Evolutionary conservation across 345 rosid species (phyloP).

Genomic region (Acer saccharum): DNA sequence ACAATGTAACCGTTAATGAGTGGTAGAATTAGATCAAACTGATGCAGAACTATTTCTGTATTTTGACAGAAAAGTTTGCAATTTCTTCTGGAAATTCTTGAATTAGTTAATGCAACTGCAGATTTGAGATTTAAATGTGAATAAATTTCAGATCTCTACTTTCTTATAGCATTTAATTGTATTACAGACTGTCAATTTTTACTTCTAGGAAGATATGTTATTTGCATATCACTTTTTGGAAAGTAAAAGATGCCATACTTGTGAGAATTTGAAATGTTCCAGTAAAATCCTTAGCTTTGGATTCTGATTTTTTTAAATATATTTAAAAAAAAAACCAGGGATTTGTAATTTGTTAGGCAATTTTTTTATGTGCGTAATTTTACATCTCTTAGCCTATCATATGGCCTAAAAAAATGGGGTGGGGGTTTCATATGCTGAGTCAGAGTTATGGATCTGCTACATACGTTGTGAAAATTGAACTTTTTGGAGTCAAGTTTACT

Average conservation of each 20-base stretch:
- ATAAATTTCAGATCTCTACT: not conserved
- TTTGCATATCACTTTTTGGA: not conserved
- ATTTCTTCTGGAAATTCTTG: not conserved
- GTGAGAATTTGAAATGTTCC: not conserved
- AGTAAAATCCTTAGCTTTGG: not conserved
- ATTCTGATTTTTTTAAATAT: not conserved
- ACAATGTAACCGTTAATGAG: not conserved
- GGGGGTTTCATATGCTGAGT: not conserved
- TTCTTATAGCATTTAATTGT: not conserved
- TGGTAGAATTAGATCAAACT: constrained; percentile 4
- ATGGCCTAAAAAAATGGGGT: not conserved
- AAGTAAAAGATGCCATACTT: not conserved
- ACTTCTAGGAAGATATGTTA: not conserved
- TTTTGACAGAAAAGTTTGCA: constrained; percentile 7
- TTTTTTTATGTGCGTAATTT: not conserved
- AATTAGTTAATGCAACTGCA: not conserved
- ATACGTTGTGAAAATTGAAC: not conserved
- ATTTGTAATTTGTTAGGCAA: not conserved
- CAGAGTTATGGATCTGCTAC: not conserved
- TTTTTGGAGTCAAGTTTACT: not conserved
- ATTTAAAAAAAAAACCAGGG: not conserved
- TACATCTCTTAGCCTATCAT: too few species aligned
- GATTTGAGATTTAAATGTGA: not conserved
- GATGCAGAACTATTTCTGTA: not conserved
- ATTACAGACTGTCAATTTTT: not conserved